A percentile compares a stretch with the other conserved stretches of the same genome.
These are phyloP conservation scores for Phytopythium helicoides DNA, from an alignment of 352 stramenopile species.

Conservation along the genomic window DNA sequence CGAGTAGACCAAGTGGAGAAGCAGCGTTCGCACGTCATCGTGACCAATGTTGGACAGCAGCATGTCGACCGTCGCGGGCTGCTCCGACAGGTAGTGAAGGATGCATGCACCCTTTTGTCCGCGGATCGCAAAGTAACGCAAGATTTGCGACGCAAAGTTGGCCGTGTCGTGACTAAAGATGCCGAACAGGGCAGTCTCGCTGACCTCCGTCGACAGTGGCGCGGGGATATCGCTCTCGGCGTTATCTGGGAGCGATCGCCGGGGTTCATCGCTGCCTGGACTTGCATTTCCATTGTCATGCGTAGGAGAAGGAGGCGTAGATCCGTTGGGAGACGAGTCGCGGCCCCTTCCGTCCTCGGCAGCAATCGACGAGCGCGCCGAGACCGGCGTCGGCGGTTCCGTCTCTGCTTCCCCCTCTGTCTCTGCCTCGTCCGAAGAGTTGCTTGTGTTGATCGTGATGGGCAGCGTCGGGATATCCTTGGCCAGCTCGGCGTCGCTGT, in stretches of 20 bases:
- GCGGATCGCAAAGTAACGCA: slow-evolving; percentile 79
- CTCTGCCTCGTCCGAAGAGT: slow-evolving; percentile 31
- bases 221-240: slow-evolving; percentile 34
- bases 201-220: slow-evolving; percentile 32
- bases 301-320: background rate
- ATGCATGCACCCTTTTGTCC: slow-evolving; percentile 79
- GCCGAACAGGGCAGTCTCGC: slow-evolving; percentile 45
- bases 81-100: slow-evolving; percentile 59
- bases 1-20: slow-evolving; percentile 82
- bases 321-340: slow-evolving; percentile 7
- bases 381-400: slow-evolving; percentile 6
- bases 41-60: slow-evolving; percentile 78
- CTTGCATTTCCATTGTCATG: background rate
- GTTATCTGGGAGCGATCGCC: slow-evolving; percentile 1
- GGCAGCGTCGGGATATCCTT: slow-evolving; percentile 10
- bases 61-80: slow-evolving; percentile 61
- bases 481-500: slow-evolving; percentile 57
- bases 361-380: slow-evolving; percentile 12
- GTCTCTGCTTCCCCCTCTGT: background rate
- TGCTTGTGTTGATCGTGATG: slow-evolving; percentile 6
- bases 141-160: slow-evolving; percentile 77
- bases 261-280: background rate
- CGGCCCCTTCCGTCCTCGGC: slow-evolving; percentile 14
- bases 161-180: slow-evolving; percentile 78
- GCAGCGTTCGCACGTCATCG: slow-evolving; percentile 73